Evolutionary conservation across 1,284 basidiomycete genomes (phyloP).

Genomic region (Pisolithus thermaeus): DNA sequence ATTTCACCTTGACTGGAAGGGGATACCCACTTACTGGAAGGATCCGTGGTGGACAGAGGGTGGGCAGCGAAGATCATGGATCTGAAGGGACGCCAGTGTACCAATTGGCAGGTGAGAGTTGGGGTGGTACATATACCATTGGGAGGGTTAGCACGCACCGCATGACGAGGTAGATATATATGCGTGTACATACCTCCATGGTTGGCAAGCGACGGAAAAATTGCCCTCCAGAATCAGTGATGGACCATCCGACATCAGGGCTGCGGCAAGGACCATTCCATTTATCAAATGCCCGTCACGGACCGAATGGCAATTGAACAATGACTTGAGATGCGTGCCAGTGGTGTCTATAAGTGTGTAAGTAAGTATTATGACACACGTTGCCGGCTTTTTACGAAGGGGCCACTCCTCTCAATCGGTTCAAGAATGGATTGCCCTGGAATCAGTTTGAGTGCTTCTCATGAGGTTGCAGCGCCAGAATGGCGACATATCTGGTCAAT

Average conservation of each 20-base stretch:
- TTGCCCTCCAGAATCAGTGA: constrained; percentile 24
- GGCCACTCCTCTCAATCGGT: constrained; percentile 3
- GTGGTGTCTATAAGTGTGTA: constrained; percentile 17
- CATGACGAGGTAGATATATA: constrained; percentile 24
- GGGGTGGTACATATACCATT: constrained; percentile 18
- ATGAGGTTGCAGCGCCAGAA: constrained; percentile 10
- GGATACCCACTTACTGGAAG: constrained; percentile 13
- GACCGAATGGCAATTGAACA: constrained; percentile 18
- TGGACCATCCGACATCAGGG: constrained; percentile 12
- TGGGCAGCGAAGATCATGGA: constrained; percentile 29
- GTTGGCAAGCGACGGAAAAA: constrained; percentile 27
- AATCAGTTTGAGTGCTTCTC: constrained; percentile 9
- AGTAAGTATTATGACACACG: constrained; percentile 17
- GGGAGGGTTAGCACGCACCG: constrained; percentile 14
- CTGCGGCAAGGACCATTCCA: constrained; percentile 25
- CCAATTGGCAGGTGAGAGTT: constrained; percentile 11
- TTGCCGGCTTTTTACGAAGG: constrained; percentile 18
- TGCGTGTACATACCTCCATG: constrained; percentile 21
- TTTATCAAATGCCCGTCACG: constrained; percentile 31
- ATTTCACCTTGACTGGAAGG: constrained; percentile 10
- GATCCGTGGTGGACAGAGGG: constrained; percentile 23
- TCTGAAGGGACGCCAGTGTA: constrained; percentile 12
- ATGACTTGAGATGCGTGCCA: constrained; percentile 18
- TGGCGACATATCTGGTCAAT: constrained; percentile 30
- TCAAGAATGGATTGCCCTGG: constrained; percentile 22